Base-by-base conservation (phyloP, 306 rosid species). In the Canavalia ensiformis region DNA sequence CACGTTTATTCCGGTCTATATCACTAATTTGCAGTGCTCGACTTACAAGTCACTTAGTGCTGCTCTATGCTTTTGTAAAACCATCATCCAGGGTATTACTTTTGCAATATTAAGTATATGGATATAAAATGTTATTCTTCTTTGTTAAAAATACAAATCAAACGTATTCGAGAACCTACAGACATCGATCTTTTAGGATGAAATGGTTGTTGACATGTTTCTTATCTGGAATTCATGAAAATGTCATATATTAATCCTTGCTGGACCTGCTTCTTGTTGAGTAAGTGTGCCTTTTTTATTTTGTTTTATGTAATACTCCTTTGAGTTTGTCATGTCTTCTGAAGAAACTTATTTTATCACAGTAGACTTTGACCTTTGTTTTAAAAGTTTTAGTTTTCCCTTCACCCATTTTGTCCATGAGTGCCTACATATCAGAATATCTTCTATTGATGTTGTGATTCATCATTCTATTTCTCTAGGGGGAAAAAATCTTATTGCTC, bases 361-460 rank as follows among this genome's bases (percentile, higher is more conserved):
- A 18, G 25, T 18, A 18, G 25, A 18, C 25, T 18, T 18, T 56
- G 35, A 0, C 35, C 63, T 56, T 28, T 58, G 28, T 29, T 58
- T 58, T 30, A 58, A 58, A 58, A 58, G 65, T 58, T 58, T 58
- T 58, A 39, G 65, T 18, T 58, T 30, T 58, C 28, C 65, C 25
- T 37, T 37, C 41, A 0, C 1, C 41, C 41, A 37, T 37, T 37
- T 37, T 37, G 3, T 6, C 65, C 8, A 18, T 54, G 29, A 54
- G 58, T n/a, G 29, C 8, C 6, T 1, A 13, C 29, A 54, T 54
- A 3, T 11, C 54, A 49, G 9, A 10, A 49, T 37, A 49, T 49
- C 54, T 49, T 49, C 54, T 10, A 13, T 52, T 52, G 7, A 52
- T 52, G 29, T 18, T 54, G 9, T n/a, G 59, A 54, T 54, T 54